A percentile compares a stretch with the other conserved stretches of the same genome.
Conservation (phyloP, 768 basidiomycete species). For the Trametes meyenii region DNA sequence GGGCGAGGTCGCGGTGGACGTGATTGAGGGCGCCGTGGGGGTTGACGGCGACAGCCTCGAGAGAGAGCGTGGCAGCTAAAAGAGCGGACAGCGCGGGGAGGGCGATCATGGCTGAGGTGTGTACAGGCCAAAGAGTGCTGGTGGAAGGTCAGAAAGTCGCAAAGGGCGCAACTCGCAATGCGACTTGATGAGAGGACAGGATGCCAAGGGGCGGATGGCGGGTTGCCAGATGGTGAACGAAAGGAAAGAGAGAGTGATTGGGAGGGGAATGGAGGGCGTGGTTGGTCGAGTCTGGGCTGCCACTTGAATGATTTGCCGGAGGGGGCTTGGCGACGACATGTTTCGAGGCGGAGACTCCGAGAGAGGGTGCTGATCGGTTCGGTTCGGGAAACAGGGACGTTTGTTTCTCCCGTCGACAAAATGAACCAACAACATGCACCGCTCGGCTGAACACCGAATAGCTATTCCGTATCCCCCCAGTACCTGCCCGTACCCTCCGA, state of each 20-base stretch:
- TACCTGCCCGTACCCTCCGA: no score
- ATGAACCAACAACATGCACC: neutral
- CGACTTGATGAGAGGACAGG: constrained; percentile 4
- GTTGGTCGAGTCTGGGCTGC: no score
- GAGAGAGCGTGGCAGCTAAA: constrained; percentile 25
- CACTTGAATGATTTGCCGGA: no score
- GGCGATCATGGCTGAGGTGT: constrained; percentile 17
- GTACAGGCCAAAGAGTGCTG: constrained; percentile 11
- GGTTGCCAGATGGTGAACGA: constrained; percentile 12
- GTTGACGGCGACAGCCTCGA: constrained; percentile 21
- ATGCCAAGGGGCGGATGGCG: neutral
- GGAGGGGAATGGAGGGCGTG: neutral
- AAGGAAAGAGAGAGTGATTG: neutral
- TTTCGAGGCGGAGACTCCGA: constrained; percentile 1
- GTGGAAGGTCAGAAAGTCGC: constrained; percentile 9
- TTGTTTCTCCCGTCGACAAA: constrained; percentile 7
- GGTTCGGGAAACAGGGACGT: neutral
- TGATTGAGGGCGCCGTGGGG: constrained; percentile 9
- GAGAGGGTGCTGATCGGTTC: constrained; percentile 5
- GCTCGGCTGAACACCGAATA: no score
- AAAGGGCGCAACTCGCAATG: constrained; percentile 25
- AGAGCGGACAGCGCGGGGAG: constrained; percentile 27
- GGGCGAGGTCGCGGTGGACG: constrained; percentile 17
- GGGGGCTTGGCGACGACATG: constrained; percentile 14
- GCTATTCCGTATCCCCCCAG: no score